Conservation (phyloP, 1,284 basidiomycete species). For the Leccinum subrobustum region DNA sequence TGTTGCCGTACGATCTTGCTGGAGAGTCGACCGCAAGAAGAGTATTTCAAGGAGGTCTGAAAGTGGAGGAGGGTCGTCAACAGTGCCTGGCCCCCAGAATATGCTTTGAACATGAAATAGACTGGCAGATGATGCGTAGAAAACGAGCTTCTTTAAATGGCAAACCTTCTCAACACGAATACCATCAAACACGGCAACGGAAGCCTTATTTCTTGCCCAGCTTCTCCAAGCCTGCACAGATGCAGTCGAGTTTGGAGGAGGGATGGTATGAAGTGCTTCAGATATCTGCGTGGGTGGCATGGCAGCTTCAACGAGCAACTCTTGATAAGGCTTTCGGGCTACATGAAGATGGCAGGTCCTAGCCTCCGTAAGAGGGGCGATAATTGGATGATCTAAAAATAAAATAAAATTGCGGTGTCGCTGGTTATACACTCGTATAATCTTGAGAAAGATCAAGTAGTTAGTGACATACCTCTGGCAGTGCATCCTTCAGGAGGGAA, state of each 20-base stretch:
- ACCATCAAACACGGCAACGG: background rate
- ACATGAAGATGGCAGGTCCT: background rate
- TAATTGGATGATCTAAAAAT: background rate
- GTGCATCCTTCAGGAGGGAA: background rate
- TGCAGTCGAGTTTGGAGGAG: background rate
- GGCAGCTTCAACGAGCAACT: background rate
- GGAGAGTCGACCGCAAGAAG: background rate
- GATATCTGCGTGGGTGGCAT: background rate
- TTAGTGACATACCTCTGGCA: background rate
- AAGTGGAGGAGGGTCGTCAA: background rate
- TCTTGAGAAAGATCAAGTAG: background rate
- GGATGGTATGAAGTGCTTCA: background rate
- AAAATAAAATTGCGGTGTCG: background rate
- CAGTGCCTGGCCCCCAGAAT: background rate
- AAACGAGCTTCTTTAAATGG: background rate
- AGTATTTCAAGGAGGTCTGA: background rate
- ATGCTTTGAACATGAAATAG: background rate
- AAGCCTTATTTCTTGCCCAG: background rate
- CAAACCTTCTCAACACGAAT: background rate
- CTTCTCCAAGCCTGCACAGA: background rate
- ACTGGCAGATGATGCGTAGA: background rate
- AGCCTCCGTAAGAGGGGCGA: background rate
- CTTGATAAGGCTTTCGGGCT: background rate
- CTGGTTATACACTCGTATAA: background rate
- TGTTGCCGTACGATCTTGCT: background rate